Evolutionary conservation across 2,329 filamentous ascomycete species (phyloP).

Genomic region (Sporothrix mexicana): DNA sequence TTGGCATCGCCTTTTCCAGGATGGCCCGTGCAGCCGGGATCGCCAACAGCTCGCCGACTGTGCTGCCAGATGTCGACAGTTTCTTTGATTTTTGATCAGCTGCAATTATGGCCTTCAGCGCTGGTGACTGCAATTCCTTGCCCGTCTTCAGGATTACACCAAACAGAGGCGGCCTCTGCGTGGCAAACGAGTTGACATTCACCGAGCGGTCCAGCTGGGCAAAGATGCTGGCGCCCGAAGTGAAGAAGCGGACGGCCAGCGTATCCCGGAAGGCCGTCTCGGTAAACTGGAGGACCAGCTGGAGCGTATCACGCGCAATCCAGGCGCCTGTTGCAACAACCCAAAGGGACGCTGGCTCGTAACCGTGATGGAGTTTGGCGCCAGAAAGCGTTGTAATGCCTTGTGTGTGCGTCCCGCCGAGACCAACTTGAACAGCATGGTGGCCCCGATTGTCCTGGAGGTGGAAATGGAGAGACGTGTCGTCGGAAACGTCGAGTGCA

Average conservation of each 20-base stretch:
- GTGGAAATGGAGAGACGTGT: background rate
- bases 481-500: background rate
- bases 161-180: background rate
- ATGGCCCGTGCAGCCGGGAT: background rate
- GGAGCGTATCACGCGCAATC: background rate
- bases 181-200: slow-evolving; percentile 3
- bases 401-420: background rate
- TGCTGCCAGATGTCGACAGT: background rate
- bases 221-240: background rate
- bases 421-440: background rate
- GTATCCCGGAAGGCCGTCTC: background rate
- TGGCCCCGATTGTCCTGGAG: background rate
- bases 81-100: background rate
- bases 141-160: background rate
- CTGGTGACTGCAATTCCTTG: background rate
- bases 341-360: background rate
- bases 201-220: background rate
- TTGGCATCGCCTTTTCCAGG: background rate
- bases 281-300: background rate
- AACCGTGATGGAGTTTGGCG: background rate
- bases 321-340: background rate
- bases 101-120: background rate
- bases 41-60: background rate
- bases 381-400: background rate
- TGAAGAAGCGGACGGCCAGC: background rate